These are phyloP conservation scores for Peronospora destructor DNA, from an alignment of 352 stramenopile genomes.

Conservation along the genomic window DNA sequence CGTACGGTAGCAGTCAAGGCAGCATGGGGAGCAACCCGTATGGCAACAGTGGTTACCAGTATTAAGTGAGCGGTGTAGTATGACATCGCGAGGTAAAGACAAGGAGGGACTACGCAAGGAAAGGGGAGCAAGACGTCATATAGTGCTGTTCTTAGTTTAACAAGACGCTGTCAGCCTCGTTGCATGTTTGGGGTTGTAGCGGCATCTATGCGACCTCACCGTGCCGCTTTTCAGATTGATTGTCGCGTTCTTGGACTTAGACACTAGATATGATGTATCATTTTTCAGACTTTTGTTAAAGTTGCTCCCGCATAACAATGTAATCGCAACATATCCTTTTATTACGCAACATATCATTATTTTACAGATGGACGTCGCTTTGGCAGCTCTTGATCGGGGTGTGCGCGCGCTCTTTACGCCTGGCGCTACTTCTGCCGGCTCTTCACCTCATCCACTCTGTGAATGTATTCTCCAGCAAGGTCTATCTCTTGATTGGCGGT, in stretches of 20 bases:
- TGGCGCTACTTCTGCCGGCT: background rate
- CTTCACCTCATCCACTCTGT: constrained; percentile 30
- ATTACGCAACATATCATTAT: background rate
- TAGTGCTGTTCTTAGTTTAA: constrained; percentile 22
- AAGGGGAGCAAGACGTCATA: constrained; percentile 10
- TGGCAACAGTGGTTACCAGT: constrained; percentile 44
- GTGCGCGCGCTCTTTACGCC: constrained; percentile 40
- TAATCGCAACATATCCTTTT: constrained; percentile 1
- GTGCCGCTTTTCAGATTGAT: too few relatives aligned
- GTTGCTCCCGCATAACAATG: too few relatives aligned
- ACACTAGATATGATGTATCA: constrained; percentile 32
- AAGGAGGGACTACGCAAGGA: constrained; percentile 2
- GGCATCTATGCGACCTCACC: constrained; percentile 7
- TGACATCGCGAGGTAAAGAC: constrained; percentile 14
- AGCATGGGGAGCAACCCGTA: constrained; percentile 45
- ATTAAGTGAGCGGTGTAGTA: constrained; percentile 26
- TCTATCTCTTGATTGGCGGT: constrained; percentile 22
- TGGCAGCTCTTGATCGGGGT: constrained; percentile 30
- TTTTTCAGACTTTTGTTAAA: constrained; percentile 10
- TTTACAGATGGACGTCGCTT: constrained; percentile 27
- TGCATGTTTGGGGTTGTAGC: constrained; percentile 13
- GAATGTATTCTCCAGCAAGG: constrained; percentile 26
- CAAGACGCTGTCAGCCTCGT: constrained; percentile 10
- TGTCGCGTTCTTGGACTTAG: constrained; percentile 24
- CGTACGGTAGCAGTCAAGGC: constrained; percentile 45